A percentile compares a stretch with the other conserved stretches of the same genome.
These are phyloP conservation scores for Auricularia sp. DNA, from an alignment of 768 basidiomycete species.

Conservation along the genomic window DNA sequence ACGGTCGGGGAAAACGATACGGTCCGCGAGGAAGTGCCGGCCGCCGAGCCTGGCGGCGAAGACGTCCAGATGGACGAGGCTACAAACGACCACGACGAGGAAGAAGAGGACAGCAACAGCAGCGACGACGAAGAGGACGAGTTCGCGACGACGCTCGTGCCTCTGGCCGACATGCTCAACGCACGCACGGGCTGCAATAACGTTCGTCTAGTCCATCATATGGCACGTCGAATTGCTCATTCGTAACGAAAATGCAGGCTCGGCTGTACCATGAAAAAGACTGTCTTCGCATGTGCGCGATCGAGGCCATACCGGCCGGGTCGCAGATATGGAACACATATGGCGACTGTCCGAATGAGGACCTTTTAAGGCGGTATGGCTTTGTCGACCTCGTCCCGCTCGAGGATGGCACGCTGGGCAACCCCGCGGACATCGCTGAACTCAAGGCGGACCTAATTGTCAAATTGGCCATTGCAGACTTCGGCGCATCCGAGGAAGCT, in stretches of 20 bases:
- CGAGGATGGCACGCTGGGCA: conserved; percentile 36
- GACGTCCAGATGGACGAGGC: conserved; percentile 23
- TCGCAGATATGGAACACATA: conserved; percentile 99
- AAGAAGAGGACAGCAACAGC: conserved; percentile 32
- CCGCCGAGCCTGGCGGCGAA: conserved; percentile 6
- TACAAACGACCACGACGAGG: conserved; percentile 7
- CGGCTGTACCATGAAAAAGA: conserved; percentile 72
- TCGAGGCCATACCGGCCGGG: conserved; percentile 58
- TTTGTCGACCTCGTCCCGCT: conserved; percentile 73
- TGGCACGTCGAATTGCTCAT: neutral
- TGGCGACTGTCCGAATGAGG: conserved; percentile 84
- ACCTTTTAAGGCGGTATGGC: conserved; percentile 88
- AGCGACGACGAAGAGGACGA: conserved; percentile 39
- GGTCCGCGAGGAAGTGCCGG: conserved; percentile 5
- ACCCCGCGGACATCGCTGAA: conserved; percentile 74
- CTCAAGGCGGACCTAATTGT: conserved; percentile 63
- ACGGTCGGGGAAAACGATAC: conserved; percentile 17
- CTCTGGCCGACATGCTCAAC: conserved; percentile 93
- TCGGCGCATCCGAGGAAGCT: conserved; percentile 16
- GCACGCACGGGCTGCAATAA: conserved; percentile 80
- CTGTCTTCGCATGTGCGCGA: conserved; percentile 69
- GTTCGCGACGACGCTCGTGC: conserved; percentile 79
- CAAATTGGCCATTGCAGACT: conserved; percentile 20
- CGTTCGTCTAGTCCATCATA: conserved; percentile 26
- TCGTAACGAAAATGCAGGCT: conserved; percentile 38